phyloP scores from a whole-genome alignment of 495 filamentous ascomycete species.

The Lepidopterella palustris region DNA sequence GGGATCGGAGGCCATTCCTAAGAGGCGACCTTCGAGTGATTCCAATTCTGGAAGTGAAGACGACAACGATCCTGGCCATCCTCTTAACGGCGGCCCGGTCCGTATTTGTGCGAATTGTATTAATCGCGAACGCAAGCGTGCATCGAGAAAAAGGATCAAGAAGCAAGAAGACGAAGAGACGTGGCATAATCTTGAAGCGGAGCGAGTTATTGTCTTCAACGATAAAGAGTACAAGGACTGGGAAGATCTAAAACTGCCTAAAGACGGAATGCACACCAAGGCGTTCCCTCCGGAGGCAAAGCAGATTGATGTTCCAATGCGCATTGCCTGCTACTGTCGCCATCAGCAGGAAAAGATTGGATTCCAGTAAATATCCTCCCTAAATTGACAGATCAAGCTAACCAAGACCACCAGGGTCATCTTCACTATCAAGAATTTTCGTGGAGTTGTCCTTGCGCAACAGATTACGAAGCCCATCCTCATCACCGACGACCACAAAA shows the following conservation, averaged over 20 bases:
- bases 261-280: background rate
- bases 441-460: constrained; percentile 69
- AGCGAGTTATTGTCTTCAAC: constrained; percentile 88
- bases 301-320: constrained; percentile 79
- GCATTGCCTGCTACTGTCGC: constrained; percentile 95
- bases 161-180: constrained; percentile 77
- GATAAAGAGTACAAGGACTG: constrained; percentile 85
- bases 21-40: constrained; percentile 32
- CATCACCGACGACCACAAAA: constrained; percentile 97
- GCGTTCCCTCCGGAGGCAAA: constrained; percentile 43
- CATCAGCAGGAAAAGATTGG: constrained; percentile 89
- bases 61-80: constrained; percentile 54
- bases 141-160: constrained; percentile 80
- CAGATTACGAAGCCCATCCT: constrained; percentile 79
- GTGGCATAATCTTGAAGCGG: constrained; percentile 69
- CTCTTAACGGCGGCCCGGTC: constrained; percentile 77
- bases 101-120: constrained; percentile 81
- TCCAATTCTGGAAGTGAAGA: constrained; percentile 30
- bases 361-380: constrained; percentile 53
- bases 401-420: constrained; percentile 63
- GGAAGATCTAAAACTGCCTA: constrained; percentile 48
- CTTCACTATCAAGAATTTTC: constrained; percentile 80
- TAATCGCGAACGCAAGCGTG: constrained; percentile 76
- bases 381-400: background rate
- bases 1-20: constrained; percentile 17